Base-by-base conservation (phyloP, 306 rosid genomes). In the Castanopsis chinensis region DNA sequence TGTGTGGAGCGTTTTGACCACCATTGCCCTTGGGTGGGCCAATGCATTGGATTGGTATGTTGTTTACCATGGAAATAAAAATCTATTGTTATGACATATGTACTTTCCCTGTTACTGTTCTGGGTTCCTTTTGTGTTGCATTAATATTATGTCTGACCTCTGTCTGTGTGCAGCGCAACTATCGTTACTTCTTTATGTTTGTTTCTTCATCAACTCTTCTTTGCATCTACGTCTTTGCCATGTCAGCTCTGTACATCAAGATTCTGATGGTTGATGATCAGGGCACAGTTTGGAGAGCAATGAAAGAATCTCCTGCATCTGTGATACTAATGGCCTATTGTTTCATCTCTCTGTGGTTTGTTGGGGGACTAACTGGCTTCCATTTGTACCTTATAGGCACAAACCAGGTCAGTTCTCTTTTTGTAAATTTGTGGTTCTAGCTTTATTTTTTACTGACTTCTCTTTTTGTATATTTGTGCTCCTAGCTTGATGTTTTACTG, bases 11-110 rank as follows among this genome's bases (percentile, higher is more conserved):
- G 93, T 73, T 94, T 94, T 56, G 98, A 94, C 82, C 98, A 94
- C 72, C 98, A 94, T 74, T 94, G 98, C 87, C 98, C 98, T 79
- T 94, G 98, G 98, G 97, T 94, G 77, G 98, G 98, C 67, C 98
- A 94, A 79, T 94, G 98, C 89, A 89, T 94, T 82, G 98, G 98
- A 69, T 90, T 92, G 96, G 98, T 94, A 89, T 52, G 90, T 74
- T 80, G 61, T 78, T 78, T 72, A 65, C 54, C 72, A 21, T 55
- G 56, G 75, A 25, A 35, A 74, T 53, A 58, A 45, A 55, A 37
- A 51, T 57, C 19, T 30, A 19, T 20, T 41, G 56, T 68, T 12
- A 13, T 20, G 75, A 65, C 59, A 65, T 49, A 25, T 69, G 43
- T 77, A 76, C 69, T 33, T 70, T 71, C 53, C 65, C 76, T 63